Conservation (phyloP, 495 filamentous ascomycete species). For the Xylaria palmicola region DNA sequence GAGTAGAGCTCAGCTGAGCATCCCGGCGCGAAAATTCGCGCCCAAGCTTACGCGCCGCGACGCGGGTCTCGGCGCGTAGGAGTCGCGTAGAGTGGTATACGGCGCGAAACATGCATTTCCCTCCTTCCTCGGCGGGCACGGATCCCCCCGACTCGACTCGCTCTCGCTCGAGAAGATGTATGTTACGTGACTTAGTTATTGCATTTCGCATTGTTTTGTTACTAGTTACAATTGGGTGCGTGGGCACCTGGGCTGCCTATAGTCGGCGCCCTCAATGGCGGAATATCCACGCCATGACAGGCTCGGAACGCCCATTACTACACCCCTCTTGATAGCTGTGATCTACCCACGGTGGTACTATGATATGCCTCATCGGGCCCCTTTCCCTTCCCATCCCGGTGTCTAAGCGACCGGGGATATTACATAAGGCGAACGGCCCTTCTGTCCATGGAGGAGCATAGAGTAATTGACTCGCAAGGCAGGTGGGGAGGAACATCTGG, state of each 20-base stretch:
- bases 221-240: background rate
- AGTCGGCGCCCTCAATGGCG: background rate
- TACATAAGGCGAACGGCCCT: background rate
- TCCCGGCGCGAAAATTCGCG: conserved; percentile 17
- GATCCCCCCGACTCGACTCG: no score
- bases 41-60: conserved; percentile 1
- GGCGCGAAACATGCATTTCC: background rate
- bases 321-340: background rate
- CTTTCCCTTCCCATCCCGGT: background rate
- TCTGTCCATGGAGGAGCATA: background rate
- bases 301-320: background rate
- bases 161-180: no score
- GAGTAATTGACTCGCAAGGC: background rate
- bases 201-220: conserved; percentile 1
- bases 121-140: no score
- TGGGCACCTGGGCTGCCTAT: background rate
- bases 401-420: background rate
- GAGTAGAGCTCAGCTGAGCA: background rate
- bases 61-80: conserved; percentile 3
- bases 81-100: conserved; percentile 4
- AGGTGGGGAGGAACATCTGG: background rate
- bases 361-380: background rate
- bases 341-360: background rate
- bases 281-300: background rate
- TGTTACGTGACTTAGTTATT: background rate